Evolutionary conservation across 108 stramenopile species (phyloP).

Genomic region (Fragilariopsis cylindrus): DNA sequence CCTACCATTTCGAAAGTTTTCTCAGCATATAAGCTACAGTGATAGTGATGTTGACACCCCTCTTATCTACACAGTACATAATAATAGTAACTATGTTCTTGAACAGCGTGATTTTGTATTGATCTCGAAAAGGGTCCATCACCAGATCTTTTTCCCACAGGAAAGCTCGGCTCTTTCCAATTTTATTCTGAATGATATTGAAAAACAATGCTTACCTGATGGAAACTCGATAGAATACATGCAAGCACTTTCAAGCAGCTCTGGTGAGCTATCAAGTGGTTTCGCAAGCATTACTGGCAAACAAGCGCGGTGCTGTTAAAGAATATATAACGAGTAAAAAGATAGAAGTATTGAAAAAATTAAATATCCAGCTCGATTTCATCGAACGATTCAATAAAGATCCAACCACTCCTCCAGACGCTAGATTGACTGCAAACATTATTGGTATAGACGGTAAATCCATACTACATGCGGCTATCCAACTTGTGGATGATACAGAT

Average conservation of each 20-base stretch:
- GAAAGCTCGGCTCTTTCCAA: slow-evolving; percentile 3
- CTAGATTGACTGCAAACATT: slow-evolving; percentile 5
- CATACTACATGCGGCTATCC: slow-evolving; percentile 11
- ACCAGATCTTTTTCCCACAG: background rate
- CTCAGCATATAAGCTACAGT: slow-evolving; percentile 15
- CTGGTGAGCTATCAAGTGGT: background rate
- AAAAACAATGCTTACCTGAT: slow-evolving; percentile 4
- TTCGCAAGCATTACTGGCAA: background rate
- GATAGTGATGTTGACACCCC: background rate
- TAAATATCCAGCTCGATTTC: background rate
- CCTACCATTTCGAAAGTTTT: background rate
- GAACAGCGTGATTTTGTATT: slow-evolving; percentile 3
- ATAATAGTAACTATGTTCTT: slow-evolving; percentile 3
- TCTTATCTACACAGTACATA: slow-evolving; percentile 1
- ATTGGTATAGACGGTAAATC: slow-evolving; percentile 5
- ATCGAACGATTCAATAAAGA: slow-evolving; percentile 12
- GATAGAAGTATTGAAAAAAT: background rate
- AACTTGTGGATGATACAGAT: background rate
- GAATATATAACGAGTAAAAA: background rate
- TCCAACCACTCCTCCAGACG: background rate
- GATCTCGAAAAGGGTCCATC: background rate
- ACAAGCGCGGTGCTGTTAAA: background rate
- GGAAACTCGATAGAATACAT: background rate
- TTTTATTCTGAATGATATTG: background rate
- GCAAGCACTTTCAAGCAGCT: background rate